These are phyloP conservation scores for Chimonanthus salicifolius DNA, from an alignment of 164 flowering plant genomes.

Conservation along the genomic window DNA sequence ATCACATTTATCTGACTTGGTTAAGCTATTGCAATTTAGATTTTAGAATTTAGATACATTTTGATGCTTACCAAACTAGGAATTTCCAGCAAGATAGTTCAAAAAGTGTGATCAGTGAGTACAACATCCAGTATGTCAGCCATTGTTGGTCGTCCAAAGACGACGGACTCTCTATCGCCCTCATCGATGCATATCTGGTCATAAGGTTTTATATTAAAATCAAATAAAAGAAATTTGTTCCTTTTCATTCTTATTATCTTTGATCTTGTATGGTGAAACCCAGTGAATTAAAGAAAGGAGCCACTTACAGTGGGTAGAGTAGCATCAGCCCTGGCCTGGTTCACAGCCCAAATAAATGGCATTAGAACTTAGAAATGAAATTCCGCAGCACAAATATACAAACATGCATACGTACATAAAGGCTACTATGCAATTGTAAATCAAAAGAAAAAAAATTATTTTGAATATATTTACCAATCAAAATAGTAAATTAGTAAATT, in stretches of 20 bases:
- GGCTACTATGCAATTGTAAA: too few relatives aligned
- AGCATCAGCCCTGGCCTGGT: slow-evolving; percentile 85
- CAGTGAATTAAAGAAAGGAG: not conserved
- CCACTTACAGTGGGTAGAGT: slow-evolving; percentile 79
- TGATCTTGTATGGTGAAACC: not conserved
- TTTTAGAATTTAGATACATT: not conserved
- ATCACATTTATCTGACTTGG: not conserved
- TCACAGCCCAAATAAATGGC: slow-evolving; percentile 2
- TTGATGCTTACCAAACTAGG: slow-evolving; percentile 56
- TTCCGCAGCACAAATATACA: not conserved
- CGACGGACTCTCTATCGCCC: slow-evolving; percentile 88
- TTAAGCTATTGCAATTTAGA: not conserved
- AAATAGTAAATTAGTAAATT: too few relatives aligned
- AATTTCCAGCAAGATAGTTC: slow-evolving; percentile 74
- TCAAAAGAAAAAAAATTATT: too few relatives aligned
- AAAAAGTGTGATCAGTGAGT: slow-evolving; percentile 75
- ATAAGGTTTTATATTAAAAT: not conserved
- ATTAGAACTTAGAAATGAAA: slow-evolving; percentile 4
- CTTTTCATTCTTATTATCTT: not conserved
- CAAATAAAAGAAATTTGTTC: too few relatives aligned
- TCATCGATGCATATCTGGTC: slow-evolving; percentile 72
- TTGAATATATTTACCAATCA: too few relatives aligned
- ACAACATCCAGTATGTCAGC: slow-evolving; percentile 89
- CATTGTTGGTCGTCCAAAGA: slow-evolving; percentile 84
- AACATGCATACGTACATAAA: not conserved